Conservation (phyloP, 78 protist species). For the Emiliania huxleyi region DNA sequence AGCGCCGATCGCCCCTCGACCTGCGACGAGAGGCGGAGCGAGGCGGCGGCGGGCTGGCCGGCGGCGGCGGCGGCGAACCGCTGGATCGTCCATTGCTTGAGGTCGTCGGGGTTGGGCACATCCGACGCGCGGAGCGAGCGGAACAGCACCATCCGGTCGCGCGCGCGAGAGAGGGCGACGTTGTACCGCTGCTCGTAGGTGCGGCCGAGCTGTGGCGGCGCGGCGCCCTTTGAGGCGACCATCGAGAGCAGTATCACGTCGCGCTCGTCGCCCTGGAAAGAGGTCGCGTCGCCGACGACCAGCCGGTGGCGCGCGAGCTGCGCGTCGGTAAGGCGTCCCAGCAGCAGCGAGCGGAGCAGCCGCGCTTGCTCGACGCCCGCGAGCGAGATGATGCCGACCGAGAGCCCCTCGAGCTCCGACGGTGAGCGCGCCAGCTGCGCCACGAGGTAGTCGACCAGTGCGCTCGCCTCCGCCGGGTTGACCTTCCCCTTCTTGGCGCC, state of each 20-base stretch:
- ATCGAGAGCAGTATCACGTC: slow-evolving; percentile 13
- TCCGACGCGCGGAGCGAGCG: background rate
- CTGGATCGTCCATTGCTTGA: background rate
- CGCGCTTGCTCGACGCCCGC: slow-evolving; percentile 20
- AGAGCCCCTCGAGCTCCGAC: background rate
- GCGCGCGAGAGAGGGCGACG: slow-evolving; percentile 24
- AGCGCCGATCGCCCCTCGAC: background rate
- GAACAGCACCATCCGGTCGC: slow-evolving; percentile 18
- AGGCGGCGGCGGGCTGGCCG: background rate
- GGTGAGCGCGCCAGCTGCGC: background rate
- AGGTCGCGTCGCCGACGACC: slow-evolving; percentile 12
- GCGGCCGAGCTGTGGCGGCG: background rate
- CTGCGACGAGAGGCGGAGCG: background rate
- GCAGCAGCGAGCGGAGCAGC: background rate
- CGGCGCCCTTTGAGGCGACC: background rate
- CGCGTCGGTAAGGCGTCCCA: background rate
- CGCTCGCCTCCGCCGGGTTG: background rate
- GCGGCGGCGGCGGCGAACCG: background rate
- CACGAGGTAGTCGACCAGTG: background rate
- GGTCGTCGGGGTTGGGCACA: background rate
- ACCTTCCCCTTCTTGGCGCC: background rate
- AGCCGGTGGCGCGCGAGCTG: slow-evolving; percentile 21
- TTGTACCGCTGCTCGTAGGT: background rate
- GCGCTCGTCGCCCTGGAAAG: slow-evolving; percentile 33
- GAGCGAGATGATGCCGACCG: slow-evolving; percentile 18